Conservation (phyloP, 495 filamentous ascomycete genomes). For the Beverwykella pulmonaria region DNA sequence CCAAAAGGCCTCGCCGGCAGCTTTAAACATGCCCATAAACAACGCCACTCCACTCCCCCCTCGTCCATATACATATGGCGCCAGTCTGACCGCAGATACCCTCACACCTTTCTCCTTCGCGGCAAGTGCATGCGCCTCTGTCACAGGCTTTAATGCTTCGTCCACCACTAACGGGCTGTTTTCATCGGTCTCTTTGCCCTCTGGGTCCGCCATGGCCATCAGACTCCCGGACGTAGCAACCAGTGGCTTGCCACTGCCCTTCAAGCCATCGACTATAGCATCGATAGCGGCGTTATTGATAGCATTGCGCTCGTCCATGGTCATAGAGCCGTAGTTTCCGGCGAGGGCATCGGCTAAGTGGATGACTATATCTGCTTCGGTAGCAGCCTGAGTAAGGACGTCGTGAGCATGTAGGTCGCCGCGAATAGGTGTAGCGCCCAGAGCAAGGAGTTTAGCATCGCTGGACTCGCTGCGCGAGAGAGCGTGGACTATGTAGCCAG, state of each 20-base stretch:
- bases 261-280: slow-evolving; percentile 45
- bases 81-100: slow-evolving; percentile 45
- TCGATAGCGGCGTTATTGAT: slow-evolving; percentile 43
- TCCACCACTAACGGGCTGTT: slow-evolving; percentile 31
- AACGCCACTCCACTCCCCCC: slow-evolving; percentile 46
- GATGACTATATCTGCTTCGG: slow-evolving; percentile 47
- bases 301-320: slow-evolving; percentile 19
- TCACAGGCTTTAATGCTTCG: background rate
- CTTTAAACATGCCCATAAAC: slow-evolving; percentile 36
- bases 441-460: slow-evolving; percentile 42
- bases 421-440: slow-evolving; percentile 47
- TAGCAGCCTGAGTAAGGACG: slow-evolving; percentile 42
- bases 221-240: slow-evolving; percentile 45
- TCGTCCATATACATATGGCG: slow-evolving; percentile 50
- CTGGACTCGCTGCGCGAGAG: slow-evolving; percentile 45
- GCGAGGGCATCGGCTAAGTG: slow-evolving; percentile 44
- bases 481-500: slow-evolving; percentile 46
- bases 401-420: slow-evolving; percentile 46
- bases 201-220: slow-evolving; percentile 40
- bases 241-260: slow-evolving; percentile 44
- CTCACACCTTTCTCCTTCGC: slow-evolving; percentile 40
- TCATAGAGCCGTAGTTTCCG: slow-evolving; percentile 17
- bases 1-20: slow-evolving; percentile 36
- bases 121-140: slow-evolving; percentile 36
- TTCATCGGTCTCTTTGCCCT: slow-evolving; percentile 47